Conservation (phyloP, 1,284 basidiomycete genomes). For the Schizophyllum amplum region DNA sequence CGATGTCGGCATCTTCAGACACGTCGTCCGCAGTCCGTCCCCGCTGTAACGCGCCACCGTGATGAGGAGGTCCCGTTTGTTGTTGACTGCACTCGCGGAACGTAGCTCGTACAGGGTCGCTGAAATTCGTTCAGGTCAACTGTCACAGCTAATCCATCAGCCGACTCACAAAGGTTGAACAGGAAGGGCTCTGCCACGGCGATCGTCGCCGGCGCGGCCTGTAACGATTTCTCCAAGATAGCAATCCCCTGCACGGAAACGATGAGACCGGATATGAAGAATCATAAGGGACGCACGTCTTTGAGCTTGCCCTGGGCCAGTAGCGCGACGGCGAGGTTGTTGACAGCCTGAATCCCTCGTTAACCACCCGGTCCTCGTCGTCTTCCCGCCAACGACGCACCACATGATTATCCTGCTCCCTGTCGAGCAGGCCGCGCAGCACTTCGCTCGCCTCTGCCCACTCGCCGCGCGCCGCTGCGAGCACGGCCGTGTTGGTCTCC, state of each 20-base stretch:
- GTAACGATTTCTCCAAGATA: slow-evolving; percentile 53
- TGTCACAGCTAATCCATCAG: not conserved
- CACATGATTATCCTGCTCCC: slow-evolving; percentile 50
- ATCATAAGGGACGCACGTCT: slow-evolving; percentile 36
- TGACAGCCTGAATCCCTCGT: slow-evolving; percentile 47
- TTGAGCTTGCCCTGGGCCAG: slow-evolving; percentile 62
- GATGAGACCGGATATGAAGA: not conserved
- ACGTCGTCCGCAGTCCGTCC: slow-evolving; percentile 69
- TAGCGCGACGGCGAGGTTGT: slow-evolving; percentile 66
- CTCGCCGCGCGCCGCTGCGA: slow-evolving; percentile 58
- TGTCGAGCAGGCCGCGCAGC: slow-evolving; percentile 35
- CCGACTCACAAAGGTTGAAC: slow-evolving; percentile 67
- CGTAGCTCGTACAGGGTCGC: slow-evolving; percentile 77
- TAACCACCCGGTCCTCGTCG: not conserved
- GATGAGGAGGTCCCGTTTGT: slow-evolving; percentile 62
- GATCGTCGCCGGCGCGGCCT: slow-evolving; percentile 54
- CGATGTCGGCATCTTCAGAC: slow-evolving; percentile 67
- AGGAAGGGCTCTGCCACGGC: slow-evolving; percentile 71
- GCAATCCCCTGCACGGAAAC: slow-evolving; percentile 47
- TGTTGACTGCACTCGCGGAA: slow-evolving; percentile 58
- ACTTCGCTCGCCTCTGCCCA: slow-evolving; percentile 47
- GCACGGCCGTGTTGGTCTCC: slow-evolving; percentile 53
- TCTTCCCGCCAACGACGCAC: slow-evolving; percentile 29
- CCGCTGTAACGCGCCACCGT: slow-evolving; percentile 78
- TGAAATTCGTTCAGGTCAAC: slow-evolving; percentile 19